A percentile compares a stretch with the other conserved stretches of the same genome.
phyloP scores from a whole-genome alignment of 2,329 filamentous ascomycete genomes.

The Phialemoniopsis sp. region DNA sequence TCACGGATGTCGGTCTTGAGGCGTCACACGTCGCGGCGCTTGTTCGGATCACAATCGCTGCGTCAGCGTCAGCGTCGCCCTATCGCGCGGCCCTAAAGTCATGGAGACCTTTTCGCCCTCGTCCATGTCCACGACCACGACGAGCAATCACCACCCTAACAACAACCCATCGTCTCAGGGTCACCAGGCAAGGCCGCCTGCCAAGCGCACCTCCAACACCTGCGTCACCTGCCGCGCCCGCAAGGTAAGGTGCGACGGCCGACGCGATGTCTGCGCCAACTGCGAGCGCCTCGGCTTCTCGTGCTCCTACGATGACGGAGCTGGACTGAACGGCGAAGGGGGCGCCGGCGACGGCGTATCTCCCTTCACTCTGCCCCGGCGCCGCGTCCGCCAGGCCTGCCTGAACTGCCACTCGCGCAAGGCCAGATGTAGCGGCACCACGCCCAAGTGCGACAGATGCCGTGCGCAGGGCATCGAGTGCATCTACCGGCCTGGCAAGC shows the following conservation, averaged over 20 bases:
- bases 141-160: no score
- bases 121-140: no score
- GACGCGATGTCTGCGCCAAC: conserved; percentile 49
- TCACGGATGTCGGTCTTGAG: no score
- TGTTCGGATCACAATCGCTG: no score
- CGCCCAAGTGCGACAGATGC: conserved; percentile 49
- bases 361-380: conserved; percentile 41
- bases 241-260: conserved; percentile 56
- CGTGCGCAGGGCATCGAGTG: conserved; percentile 51
- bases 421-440: conserved; percentile 53
- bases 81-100: no score
- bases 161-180: no score
- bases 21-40: no score
- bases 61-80: no score
- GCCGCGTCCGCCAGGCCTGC: conserved; percentile 53
- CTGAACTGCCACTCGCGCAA: conserved; percentile 55
- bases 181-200: conserved; percentile 2
- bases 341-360: conserved; percentile 23
- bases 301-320: conserved; percentile 49
- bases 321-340: conserved; percentile 7
- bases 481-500: conserved; percentile 47
- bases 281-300: conserved; percentile 54
- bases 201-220: conserved; percentile 40
- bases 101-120: no score
- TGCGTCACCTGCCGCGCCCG: conserved; percentile 50